Evolutionary conservation across 108 stramenopile genomes (phyloP).

Genomic region (Cyclotella baltica): DNA sequence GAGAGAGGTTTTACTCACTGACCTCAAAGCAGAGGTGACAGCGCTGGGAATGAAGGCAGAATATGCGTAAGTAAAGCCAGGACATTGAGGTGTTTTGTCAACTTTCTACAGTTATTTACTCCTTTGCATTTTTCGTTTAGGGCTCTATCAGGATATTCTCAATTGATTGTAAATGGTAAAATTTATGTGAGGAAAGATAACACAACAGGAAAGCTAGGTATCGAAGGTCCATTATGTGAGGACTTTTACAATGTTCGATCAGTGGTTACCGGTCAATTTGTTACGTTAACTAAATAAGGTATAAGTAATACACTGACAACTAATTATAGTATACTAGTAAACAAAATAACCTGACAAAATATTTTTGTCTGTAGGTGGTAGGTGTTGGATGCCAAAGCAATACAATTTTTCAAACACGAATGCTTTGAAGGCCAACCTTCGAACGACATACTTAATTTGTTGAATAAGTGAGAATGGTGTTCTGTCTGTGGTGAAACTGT

Average conservation of each 20-base stretch:
- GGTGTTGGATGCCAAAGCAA: no score
- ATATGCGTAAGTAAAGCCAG: conserved; percentile 46
- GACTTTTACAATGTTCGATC: conserved; percentile 84
- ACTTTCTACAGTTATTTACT: background rate
- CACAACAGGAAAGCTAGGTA: conserved; percentile 71
- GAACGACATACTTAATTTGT: no score
- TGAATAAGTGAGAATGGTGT: no score
- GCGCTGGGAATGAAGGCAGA: conserved; percentile 90
- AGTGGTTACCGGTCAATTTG: conserved; percentile 80
- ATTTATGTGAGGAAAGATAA: conserved; percentile 82
- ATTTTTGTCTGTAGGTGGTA: no score
- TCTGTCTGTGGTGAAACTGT: no score
- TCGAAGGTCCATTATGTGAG: conserved; percentile 90
- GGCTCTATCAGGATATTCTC: conserved; percentile 74
- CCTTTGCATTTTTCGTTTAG: conserved; percentile 25
- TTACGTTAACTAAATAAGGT: conserved; percentile 33
- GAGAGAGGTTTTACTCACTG: conserved; percentile 89
- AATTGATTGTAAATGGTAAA: conserved; percentile 81
- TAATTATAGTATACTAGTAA: no score
- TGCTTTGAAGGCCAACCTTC: no score
- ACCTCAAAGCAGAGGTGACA: conserved; percentile 85
- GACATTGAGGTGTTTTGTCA: background rate
- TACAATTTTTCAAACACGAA: no score
- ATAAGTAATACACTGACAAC: no score
- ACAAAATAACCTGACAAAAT: no score